Base-by-base conservation (phyloP, 306 rosid species). In the Cucurbita ficifolia region DNA sequence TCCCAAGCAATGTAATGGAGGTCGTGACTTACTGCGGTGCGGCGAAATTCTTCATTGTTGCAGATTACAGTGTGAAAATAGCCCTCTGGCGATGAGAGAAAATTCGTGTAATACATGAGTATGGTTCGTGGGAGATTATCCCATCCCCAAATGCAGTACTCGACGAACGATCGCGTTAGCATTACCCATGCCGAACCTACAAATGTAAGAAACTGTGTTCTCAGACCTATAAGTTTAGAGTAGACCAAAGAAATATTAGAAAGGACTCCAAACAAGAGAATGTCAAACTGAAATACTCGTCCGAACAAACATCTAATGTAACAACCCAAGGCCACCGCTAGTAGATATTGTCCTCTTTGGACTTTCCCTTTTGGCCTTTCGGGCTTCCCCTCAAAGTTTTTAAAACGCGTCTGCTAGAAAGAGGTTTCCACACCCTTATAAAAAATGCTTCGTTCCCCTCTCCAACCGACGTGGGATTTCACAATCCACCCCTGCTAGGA, bases 1-100 rank as follows among this genome's bases (percentile, higher is more conserved):
- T 91, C 99, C 99, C 99, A 94, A 55, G 96, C 99, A 69, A 94
- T 94, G 89, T 87, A 91, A 84, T 94, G 99, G 72, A 94, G 99
- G 82, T 94, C 97, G n/a, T 94, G 99, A 78, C 91, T 79, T 73
- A 86, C 76, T 6, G 88, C 90, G 0, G 96, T 82, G 75, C 85
- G 88, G 1, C 82, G 85, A 78, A 86, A 93, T 69, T 84, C 87
- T 53, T 88, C 85, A 0, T 70, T 87, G 87, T 87, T 87, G 83
- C 97, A 90, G 58, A 93, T 90, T 45, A 93, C 94, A 0, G 92
- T 91, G 76, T 94, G 96, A 72, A 89, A 94, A 82, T 89, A 94
- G 76, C 96, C 96, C 86, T 91, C 96, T 0, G 97, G 99, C 1
- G 99, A 92, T 46, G 98, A 94, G 72, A 91, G 65, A 62, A 91